Base-by-base conservation (phyloP, 495 filamentous ascomycete species). In the Aspergillus panamensis region DNA sequence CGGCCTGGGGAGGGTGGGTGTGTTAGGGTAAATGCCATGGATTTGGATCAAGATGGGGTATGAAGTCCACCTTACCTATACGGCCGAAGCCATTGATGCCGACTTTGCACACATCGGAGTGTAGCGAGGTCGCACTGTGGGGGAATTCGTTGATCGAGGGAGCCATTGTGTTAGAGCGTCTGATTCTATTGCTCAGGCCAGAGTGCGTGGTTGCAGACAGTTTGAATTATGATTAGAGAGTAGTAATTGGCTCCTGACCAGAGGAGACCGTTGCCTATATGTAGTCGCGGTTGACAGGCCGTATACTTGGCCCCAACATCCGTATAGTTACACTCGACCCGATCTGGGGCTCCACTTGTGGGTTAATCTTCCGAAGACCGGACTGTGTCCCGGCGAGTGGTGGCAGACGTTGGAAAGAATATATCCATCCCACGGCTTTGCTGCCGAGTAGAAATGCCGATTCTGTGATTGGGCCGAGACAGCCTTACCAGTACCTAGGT, bases 1-100 rank as follows among this genome's bases (percentile, higher is more conserved):
- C 70, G 70, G 50, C 70, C 70, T 73, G 43, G 32, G 16, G 13
- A 50, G 13, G 7, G 16, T 21, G n/a, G 37, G 25, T 1, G 19
- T 51, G 17, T n/a, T n/a, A n/a, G n/a, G n/a, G n/a, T n/a, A n/a
- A n/a, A n/a, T n/a, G n/a, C n/a, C n/a, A n/a, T n/a, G n/a, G n/a
- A n/a, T n/a, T n/a, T n/a, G n/a, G n/a, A 20, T 45, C 16, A 45
- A 9, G 17, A 30, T 10, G 29, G 14, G n/a, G n/a, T n/a, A n/a
- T n/a, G n/a, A n/a, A n/a, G n/a, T n/a, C 42, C 43, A 58, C 57
- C 30, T 9, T 9, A 71, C 69, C 69, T 35, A 71, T 71, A 53
- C 66, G 69, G 57, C 69, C 69, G 52, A 71, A 71, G 31, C 69
- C 69, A 51, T 71, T 71, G 61, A 71, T 71, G 17, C 66, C 69